A percentile compares a stretch with the other conserved stretches of the same genome.
Conservation (phyloP, 768 basidiomycete species). For the Suillus sp. region DNA sequence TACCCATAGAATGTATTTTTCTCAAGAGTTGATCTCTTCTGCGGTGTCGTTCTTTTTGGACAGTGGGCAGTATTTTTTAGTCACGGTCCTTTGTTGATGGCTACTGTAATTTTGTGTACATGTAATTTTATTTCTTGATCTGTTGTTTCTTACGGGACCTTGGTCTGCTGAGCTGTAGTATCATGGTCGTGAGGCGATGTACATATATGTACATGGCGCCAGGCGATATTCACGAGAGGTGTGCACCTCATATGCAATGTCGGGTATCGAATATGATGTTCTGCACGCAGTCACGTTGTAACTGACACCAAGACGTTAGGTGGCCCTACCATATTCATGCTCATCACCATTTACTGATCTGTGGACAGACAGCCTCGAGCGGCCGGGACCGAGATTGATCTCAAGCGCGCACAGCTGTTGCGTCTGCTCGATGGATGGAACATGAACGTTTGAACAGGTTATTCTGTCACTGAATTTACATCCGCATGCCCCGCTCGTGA, state of each 20-base stretch:
- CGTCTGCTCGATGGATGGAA: background rate
- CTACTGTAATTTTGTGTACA: background rate
- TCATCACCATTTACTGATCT: background rate
- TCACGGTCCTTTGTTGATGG: background rate
- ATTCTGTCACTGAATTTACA: background rate
- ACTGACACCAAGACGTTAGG: background rate
- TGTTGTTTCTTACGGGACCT: background rate
- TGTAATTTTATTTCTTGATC: constrained; percentile 1
- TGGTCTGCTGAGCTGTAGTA: background rate
- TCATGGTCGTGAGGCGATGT: background rate
- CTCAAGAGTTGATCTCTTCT: constrained; percentile 3
- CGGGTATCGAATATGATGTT: background rate
- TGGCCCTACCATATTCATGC: background rate
- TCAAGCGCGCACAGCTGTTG: background rate
- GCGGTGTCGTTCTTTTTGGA: background rate
- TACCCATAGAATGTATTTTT: constrained; percentile 1
- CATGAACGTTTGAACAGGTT: background rate
- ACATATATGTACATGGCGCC: too few species aligned
- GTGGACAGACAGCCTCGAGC: background rate
- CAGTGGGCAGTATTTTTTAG: background rate
- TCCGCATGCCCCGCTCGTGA: too few species aligned
- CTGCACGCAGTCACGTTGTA: background rate
- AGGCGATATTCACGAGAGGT: too few species aligned
- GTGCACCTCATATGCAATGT: too few species aligned
- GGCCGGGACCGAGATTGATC: background rate